These are phyloP conservation scores for Salix arbutifolia DNA, from an alignment of 345 rosid species.

Conservation along the genomic window DNA sequence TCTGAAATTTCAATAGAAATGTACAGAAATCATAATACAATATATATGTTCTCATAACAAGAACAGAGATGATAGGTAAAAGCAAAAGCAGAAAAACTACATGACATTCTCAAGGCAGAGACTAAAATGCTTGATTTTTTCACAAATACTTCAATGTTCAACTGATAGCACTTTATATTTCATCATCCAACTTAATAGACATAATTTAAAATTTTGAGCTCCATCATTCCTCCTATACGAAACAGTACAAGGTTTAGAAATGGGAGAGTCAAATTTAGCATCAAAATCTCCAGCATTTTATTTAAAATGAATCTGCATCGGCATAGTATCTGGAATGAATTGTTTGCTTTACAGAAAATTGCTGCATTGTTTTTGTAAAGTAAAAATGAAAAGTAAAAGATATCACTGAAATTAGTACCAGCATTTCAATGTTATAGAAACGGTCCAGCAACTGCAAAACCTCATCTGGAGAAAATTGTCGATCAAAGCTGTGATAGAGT, in stretches of 20 bases:
- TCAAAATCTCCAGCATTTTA: not conserved
- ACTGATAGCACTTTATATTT: not conserved
- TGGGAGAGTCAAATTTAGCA: not conserved
- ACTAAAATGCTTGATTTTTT: not conserved
- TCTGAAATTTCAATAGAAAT: slow-evolving; percentile 37
- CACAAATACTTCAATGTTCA: not conserved
- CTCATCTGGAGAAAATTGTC: slow-evolving; percentile 82
- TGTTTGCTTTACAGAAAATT: not conserved
- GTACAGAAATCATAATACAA: not conserved
- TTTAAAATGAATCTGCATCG: not conserved
- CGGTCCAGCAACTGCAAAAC: slow-evolving; percentile 87
- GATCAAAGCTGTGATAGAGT: slow-evolving; percentile 58
- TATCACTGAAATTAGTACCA: slow-evolving; percentile 40
- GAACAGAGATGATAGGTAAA: not conserved
- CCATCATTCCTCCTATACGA: not conserved
- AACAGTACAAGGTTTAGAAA: not conserved
- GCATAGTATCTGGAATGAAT: not conserved
- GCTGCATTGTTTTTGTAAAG: not conserved
- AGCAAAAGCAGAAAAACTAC: not conserved
- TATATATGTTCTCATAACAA: not conserved
- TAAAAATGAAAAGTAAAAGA: not conserved
- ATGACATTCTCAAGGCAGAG: not conserved
- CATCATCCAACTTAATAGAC: not conserved
- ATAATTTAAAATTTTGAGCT: not conserved
- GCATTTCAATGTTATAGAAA: slow-evolving; percentile 90